Evolutionary conservation across 1,139 yeast species (phyloP), one percentile per base, ranked within the genome.

Genomic region (Hanseniaspora sp.): DNA sequence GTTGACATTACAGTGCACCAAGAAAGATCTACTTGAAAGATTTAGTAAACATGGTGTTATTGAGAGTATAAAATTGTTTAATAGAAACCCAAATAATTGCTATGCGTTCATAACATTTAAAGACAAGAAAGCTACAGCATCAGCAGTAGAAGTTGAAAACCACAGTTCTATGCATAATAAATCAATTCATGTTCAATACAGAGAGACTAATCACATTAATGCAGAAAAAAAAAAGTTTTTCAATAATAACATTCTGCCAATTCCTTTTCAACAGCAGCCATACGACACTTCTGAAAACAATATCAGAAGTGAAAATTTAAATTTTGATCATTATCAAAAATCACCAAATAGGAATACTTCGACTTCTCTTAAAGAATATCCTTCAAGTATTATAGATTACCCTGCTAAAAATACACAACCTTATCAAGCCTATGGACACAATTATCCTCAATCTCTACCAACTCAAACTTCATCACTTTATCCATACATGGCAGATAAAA

Each of bases 121-220:
- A 40, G 71, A 74, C 17, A 90, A 83, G 62, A 74, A 76, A n/a
- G 79, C 88, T 43, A 92, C 95, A 3, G 90, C 92, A 1, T 75
- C 84, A 43, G 92, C 95, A 0, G 85, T 85, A 54, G 92, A 83
- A 64, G 74, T 80, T 56, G 95, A 86, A 64, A 86, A 86, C 63
- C 95, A 86, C 67, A 75, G 94, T 1, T 76, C 82, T 67, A 79
- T 86, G 62, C 70, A 78, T 62, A 80, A 78, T 54, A 82, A 77
- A 66, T 83, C 92, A 5, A 83, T 86, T 74, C 92, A 84, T 68
- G 95, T 86, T 46, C 94, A 84, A 66, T 86, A 83, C 64, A 76
- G 85, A 57, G 94, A 84, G 65, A 68, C 78, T 58, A 78, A 78
- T 59, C 74, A 68, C 54, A 62, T 64, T 39, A 42, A 55, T 41